Base-by-base conservation (phyloP, 139 green algal genomes). In the Closterium sp. region DNA sequence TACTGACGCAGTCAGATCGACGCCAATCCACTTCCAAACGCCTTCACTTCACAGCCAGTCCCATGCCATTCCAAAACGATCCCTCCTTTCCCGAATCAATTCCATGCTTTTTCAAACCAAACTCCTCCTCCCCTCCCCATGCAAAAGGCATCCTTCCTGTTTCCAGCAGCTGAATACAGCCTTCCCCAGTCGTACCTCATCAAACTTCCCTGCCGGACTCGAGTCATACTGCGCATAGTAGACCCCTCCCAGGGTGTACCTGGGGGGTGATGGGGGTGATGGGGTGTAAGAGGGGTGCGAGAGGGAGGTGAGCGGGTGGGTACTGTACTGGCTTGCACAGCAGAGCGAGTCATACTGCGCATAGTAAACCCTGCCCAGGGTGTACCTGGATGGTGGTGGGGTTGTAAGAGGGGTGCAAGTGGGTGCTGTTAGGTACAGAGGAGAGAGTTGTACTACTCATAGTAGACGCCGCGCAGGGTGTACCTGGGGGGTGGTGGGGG, bases 161-260 rank as follows among this genome's bases (percentile, higher is more conserved):
- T 45, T 45, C 50, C 50, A 73, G 0, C 17, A 22, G 24, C 1
- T 24, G 0, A 27, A 73, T 73, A 2, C 9, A 73, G 13, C 50
- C 6, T 73, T 73, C 50, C 50, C 50, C 50, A 73, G 50, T 73
- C 45, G 29, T 85, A 97, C 96, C 96, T 99, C 98, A 62, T 99
- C 97, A 95, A 99, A 99, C 2, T 93, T 89, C 31, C 97, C 98
- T 11, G 97, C 97, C 0, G 98, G 98, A 88, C 96, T 98, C 94
- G 97, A 96, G 88, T 97, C 96, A 92, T 99, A 99, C 9, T 97
- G 95, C 0, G 98, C 98, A 0, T 98, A 95, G 93, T 99, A 99
- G 86, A 99, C 97, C 31, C 98, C 98, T 7, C 98, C 98, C 32
- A 99, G 92, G 1, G 98, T 99, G 93, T 98, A 97, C 27, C 91